Evolutionary conservation across 1,284 basidiomycete genomes (phyloP), one percentile per base, ranked within the genome.

Genomic region (Puccinia sorghi): DNA sequence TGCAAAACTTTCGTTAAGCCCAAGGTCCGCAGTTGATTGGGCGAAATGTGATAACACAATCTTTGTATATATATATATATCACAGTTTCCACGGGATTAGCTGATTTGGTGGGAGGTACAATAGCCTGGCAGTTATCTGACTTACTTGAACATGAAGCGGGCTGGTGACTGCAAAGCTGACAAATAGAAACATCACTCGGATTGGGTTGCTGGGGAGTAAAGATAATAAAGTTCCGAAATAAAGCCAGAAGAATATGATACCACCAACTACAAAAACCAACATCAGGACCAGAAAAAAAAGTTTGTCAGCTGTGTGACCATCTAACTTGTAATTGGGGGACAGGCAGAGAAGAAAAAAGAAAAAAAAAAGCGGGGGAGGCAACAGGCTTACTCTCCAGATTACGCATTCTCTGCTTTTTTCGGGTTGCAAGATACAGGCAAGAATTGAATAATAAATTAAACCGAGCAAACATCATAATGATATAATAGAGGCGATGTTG

Each of bases 21-120:
- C 95, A 32, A 98, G 87, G 84, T 98, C 96, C 12, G 88, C 91
- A 0, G 94, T 95, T 8, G 94, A 94, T 87, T 97, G 95, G 61
- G 93, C 93, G 86, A 97, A 99, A 86, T 99, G 96, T 3, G 95
- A 98, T 27, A 99, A 89, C 0, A 98, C 95, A 82, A 99, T 99
- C 93, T 97, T 84, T 1, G 61, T 43, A 25, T 39, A 20, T n/a
- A n/a, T n/a, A n/a, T n/a, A 32, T 54, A 54, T 80, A 70, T 37
- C 43, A 17, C 63, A 20, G 9, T 46, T 20, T 46, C 25, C 17
- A 22, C 27, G 5, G 1, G 12, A 61, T 71, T 50, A 80, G 82
- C 41, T 25, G 61, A 12, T 64, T 64, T 1, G 4, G 8, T 46
- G 37, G 7, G 6, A 56, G 25, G 54, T 46, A 52, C 9, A 1